phyloP scores from a whole-genome alignment of 2,329 filamentous ascomycete genomes.

The Diaporthe citrichinensis region DNA sequence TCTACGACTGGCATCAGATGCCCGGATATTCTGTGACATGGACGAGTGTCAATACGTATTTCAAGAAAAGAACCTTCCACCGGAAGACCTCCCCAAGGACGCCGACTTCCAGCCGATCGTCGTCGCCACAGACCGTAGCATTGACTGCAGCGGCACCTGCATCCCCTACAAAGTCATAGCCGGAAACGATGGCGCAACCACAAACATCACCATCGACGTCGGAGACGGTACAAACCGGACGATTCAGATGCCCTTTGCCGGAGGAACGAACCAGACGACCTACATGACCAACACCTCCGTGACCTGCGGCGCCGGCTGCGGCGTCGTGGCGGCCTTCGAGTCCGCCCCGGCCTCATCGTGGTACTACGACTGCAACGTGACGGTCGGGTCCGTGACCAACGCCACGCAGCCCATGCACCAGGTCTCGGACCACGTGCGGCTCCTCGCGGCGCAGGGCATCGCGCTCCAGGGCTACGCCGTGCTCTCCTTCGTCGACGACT shows the following conservation, averaged over 20 bases:
- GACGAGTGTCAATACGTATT: conserved; percentile 4
- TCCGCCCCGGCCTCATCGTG: conserved; percentile 53
- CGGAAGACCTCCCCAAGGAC: not conserved
- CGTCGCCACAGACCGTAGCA: conserved; percentile 11
- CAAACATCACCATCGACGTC: not conserved
- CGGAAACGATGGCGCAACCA: not conserved
- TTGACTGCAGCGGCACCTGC: not conserved
- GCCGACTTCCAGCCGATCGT: conserved; percentile 13
- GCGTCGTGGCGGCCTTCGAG: conserved; percentile 55
- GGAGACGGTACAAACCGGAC: not conserved
- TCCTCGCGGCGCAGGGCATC: conserved; percentile 54
- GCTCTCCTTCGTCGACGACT: conserved; percentile 44
- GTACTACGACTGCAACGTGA: conserved; percentile 59
- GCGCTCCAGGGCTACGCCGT: conserved; percentile 56
- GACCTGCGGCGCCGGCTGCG: conserved; percentile 48
- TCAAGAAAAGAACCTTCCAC: not conserved
- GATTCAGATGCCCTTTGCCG: conserved; percentile 43
- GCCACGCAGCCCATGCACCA: conserved; percentile 35
- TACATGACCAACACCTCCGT: conserved; percentile 52
- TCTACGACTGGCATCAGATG: not conserved
- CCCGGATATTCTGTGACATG: not conserved
- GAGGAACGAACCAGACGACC: conserved; percentile 53
- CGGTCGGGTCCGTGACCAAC: conserved; percentile 49
- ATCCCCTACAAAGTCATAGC: not conserved
- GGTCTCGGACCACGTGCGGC: conserved; percentile 52